Evolutionary conservation across 495 filamentous ascomycete genomes (phyloP), one percentile per base, ranked within the genome.

Genomic region (Podospora conica): DNA sequence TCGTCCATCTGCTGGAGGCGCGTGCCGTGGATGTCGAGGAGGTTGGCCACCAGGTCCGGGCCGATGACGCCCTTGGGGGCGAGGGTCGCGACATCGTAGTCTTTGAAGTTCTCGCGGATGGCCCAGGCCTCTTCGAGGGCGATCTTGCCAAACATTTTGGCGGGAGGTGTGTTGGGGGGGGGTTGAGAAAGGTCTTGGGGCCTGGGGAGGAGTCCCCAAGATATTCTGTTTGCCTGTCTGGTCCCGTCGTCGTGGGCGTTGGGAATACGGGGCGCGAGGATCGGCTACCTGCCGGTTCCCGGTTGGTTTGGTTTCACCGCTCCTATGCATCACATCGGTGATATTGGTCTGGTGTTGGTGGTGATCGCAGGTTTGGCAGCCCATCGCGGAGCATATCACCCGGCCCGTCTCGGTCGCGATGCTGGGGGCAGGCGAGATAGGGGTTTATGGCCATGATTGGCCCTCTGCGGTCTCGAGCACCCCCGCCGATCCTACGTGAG

Each of bases 111-210:
- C 21, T 73, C 70, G 9, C 59, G 70, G 61, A 73, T 73, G 3
- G 68, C 69, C 70, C 70, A 73, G 53, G 68, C 68, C 25, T 73
- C 70, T 31, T 73, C 70, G 58, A 73, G 70, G 24, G 68, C 70
- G 55, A 73, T 73, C 53, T 73, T 73, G 57, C 70, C 70, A 28
- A 55, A 65, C 70, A 73, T 73, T 10, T 59, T 71, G 53, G n/a
- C 21, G 22, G 23, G n/a, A 1, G 55, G 1, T 24, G 21, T 57
- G 55, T 20, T 56, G 7, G 40, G 40, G 7, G 40, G n/a, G 40
- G 8, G 8, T n/a, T 2, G 18, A 8, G 6, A n/a, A 11, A 12
- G 15, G 18, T 48, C 18, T 7, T n/a, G 40, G 40, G 18, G 8
- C 9, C 11, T 29, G 28, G 28, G 28, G 10, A 31, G 29, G 33